Base-by-base conservation (phyloP, 371 early-diverging fungal genomes). In the Thermomucor indicae-seudaticae region DNA sequence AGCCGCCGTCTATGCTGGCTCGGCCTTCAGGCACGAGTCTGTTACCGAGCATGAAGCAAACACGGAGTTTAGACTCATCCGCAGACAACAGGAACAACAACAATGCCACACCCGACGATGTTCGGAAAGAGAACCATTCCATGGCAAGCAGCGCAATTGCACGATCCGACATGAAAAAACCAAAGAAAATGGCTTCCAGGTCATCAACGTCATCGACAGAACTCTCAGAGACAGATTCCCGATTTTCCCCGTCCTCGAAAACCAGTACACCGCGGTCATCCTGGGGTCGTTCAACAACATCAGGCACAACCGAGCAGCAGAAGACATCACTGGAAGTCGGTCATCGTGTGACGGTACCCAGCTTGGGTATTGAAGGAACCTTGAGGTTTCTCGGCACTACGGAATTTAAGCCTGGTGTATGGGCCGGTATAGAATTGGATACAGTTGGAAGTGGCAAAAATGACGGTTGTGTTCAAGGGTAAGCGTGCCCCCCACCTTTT, bases 391-490 rank as follows among this genome's bases (percentile, higher is more conserved):
- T 86, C 22, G 89, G 89, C 5, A 75, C 79, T 4, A 79, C 81
- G 19, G 67, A 80, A 30, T 78, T 79, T 49, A 85, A 84, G 55
- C 69, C 75, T 14, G 89, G 89, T 5, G 65, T 72, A 5, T 89
- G 89, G 89, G 89, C 85, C 6, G 89, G 89, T 17, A 71, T 89
- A 35, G 85, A 85, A 54, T 67, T 89, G 1, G 86, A 87, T 41
- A 57, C 55, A 17, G 58, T 55, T 0, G 85, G 81, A 8, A 71
- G 73, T 19, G 89, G 89, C 25, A 89, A 88, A 55, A 88, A 89
- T 60, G 78, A 85, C 42, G 89, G 89, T 11, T 64, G 65, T 6
- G 81, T 82, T 28, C 61, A 62, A 16, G 89, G 86, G 71, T 73
- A 67, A 50, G 65, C 52, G 6, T 44, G 65, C 52, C 10, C 32